These are phyloP conservation scores for Mycena crocata DNA, from an alignment of 768 basidiomycete species.

Conservation along the genomic window DNA sequence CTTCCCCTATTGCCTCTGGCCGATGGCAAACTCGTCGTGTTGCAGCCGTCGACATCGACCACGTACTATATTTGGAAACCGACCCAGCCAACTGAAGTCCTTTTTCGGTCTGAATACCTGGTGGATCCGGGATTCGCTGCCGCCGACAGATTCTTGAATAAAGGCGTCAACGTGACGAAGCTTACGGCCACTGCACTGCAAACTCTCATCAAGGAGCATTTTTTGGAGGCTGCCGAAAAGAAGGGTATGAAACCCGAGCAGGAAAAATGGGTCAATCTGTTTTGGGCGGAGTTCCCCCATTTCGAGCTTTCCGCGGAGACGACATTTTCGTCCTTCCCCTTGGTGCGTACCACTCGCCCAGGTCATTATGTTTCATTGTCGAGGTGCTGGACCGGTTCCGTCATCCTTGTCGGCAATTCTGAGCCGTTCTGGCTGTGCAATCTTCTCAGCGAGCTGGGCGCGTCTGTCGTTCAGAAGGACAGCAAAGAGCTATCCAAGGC, in stretches of 20 bases:
- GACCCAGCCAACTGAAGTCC: slow-evolving; percentile 16
- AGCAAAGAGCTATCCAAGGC: slow-evolving; percentile 31
- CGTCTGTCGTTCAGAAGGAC: slow-evolving; percentile 38
- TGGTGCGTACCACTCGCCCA: slow-evolving; percentile 45
- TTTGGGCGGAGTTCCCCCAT: slow-evolving; percentile 47
- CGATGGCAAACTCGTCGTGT: slow-evolving; percentile 43
- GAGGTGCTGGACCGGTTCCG: slow-evolving; percentile 39
- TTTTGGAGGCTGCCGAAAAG: slow-evolving; percentile 18
- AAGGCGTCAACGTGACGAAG: slow-evolving; percentile 40
- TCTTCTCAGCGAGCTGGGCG: slow-evolving; percentile 37
- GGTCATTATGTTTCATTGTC: slow-evolving; percentile 47
- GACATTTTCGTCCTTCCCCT: slow-evolving; percentile 38
- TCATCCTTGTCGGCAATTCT: slow-evolving; percentile 38
- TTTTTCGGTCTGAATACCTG: slow-evolving; percentile 41
- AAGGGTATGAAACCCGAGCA: slow-evolving; percentile 15
- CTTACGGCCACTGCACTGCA: slow-evolving; percentile 34
- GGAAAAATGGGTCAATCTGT: slow-evolving; percentile 43
- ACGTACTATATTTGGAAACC: slow-evolving; percentile 45
- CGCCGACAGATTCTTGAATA: slow-evolving; percentile 31
- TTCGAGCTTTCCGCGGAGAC: slow-evolving; percentile 32
- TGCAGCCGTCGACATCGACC: slow-evolving; percentile 32
- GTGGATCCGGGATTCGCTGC: slow-evolving; percentile 44
- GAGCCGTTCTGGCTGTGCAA: slow-evolving; percentile 31
- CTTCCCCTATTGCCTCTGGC: slow-evolving; percentile 53
- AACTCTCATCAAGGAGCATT: slow-evolving; percentile 30